A percentile compares a stretch with the other conserved stretches of the same genome.
Conservation (phyloP, 768 basidiomycete species). For the Leucocoprinus leucothites region DNA sequence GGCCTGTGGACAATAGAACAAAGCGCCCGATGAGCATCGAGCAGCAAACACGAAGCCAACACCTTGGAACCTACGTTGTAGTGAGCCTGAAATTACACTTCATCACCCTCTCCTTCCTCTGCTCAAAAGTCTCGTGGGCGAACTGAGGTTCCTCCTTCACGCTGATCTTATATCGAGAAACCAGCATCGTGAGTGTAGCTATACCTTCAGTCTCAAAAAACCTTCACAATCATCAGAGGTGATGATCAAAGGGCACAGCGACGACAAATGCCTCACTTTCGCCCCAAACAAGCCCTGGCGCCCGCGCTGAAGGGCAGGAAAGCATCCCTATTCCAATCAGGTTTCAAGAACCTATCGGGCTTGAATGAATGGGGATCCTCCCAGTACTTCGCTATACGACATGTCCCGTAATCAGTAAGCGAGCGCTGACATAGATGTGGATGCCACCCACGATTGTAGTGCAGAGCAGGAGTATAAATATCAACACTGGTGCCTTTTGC, state of each 20-base stretch:
- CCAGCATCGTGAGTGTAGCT: constrained; percentile 43
- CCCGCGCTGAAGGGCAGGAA: constrained; percentile 27
- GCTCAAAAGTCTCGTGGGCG: constrained; percentile 39
- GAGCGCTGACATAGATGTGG: constrained; percentile 11
- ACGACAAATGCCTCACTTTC: constrained; percentile 26
- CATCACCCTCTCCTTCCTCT: constrained; percentile 38
- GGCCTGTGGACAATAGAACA: background rate
- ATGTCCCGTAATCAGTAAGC: constrained; percentile 10
- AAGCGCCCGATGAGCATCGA: too few relatives aligned
- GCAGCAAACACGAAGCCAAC: background rate
- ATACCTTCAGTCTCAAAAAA: constrained; percentile 46
- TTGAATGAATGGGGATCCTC: constrained; percentile 37
- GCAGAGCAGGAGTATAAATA: constrained; percentile 31
- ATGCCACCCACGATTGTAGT: constrained; percentile 35
- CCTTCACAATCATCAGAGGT: constrained; percentile 18
- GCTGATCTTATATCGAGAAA: constrained; percentile 40
- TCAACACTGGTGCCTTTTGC: constrained; percentile 18
- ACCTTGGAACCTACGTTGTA: constrained; percentile 10
- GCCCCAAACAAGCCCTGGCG: constrained; percentile 42
- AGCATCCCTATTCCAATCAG: constrained; percentile 18
- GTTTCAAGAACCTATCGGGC: constrained; percentile 16
- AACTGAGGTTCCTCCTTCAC: constrained; percentile 48
- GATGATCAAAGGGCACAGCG: background rate
- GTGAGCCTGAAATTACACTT: constrained; percentile 27
- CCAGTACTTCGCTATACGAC: constrained; percentile 41